Base-by-base conservation (phyloP, 352 stramenopile species). In the Pythium apleroticum region DNA sequence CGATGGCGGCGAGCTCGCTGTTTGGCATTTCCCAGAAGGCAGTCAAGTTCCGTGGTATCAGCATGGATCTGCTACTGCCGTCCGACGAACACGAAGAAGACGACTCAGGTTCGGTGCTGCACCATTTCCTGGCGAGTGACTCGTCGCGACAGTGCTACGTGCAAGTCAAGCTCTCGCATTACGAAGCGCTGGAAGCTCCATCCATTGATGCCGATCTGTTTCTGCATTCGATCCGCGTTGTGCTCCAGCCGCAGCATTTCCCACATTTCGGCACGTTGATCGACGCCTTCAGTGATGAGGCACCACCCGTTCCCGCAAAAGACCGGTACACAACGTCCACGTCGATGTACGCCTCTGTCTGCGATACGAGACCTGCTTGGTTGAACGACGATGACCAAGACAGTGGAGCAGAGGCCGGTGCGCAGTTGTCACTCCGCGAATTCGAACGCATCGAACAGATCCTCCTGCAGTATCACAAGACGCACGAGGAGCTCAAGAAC, bases 371-470 rank as follows among this genome's bases (percentile, higher is more conserved):
- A 17, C 80, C 85, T 7, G 65, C 64, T 14, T 96, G 88, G 88
- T 66, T 92, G 59, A 59, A 71, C 10, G 66, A 82, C 27, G 73
- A 91, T 39, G 74, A 76, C n/a, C 68, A 52, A 27, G 57, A 43
- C 12, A 66, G 49, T 45, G 60, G 57, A 7, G 56, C 68, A 4
- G 65, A 66, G 12, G 66, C 54, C 14, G 72, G 61, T 9, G 43
- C 90, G 11, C 88, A 87, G 28, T 68, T 96, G 25, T 94, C 84
- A 12, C 76, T 91, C 15, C 81, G 76, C 24, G 88, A 95, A 41
- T 96, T 96, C 46, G 74, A 94, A 59, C 83, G 88, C 17, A 96
- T 96, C 45, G 88, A 96, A 37, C 79, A 91, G 52, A 68, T 96
- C 0, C 63, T 96, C 12, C 46, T 82, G 17, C 83, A 94, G 19